Base-by-base conservation (phyloP, 345 rosid genomes). In the Nasturtium officinale region DNA sequence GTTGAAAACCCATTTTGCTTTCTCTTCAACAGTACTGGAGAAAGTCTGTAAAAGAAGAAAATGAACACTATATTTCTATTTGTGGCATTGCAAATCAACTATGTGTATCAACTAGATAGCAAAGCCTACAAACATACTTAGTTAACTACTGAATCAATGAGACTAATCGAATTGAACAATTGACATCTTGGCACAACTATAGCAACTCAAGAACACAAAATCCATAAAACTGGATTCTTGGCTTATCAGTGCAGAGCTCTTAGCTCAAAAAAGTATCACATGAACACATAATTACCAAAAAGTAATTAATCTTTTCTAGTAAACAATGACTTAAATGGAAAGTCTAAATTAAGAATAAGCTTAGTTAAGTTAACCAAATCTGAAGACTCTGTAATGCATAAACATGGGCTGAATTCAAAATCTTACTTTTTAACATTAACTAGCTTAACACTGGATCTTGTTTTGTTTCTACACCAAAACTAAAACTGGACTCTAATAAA, bases 1-100 rank as follows among this genome's bases (percentile, higher is more conserved):
- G 92, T 88, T 91, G 85, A 95, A 91, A 65, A 95, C 67, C 99
- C 97, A 91, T 83, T 86, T 95, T 15, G 97, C 97, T 81, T 95
- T 91, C 85, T 95, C 97, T 83, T 94, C 97, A 57, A 95, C 96
- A 7, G 97, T 85, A 68, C 53, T 88, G 18, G 99, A 95, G 82
- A 95, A 77, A 57, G 85, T 82, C 99, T 95, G 92, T 73, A 73
- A 72, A 35, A 55, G 20, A 33, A 59, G 18, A 42, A 63, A 30
- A 29, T 3, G 37, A 33, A 25, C 43, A 53, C 29, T 8, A 30
- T 38, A 32, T 32, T 32, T 32, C 35, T 32, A 7, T 32, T 23
- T 23, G 35, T 32, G 9, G 35, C 35, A 32, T 32, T 32, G 9
- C 35, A 29, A 29, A 29, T 5, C 32, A 29, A 29, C 32, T 7